A percentile compares a stretch with the other conserved stretches of the same genome.
Conservation (phyloP, 768 basidiomycete species). For the Hortiboletus flavorubellus region DNA sequence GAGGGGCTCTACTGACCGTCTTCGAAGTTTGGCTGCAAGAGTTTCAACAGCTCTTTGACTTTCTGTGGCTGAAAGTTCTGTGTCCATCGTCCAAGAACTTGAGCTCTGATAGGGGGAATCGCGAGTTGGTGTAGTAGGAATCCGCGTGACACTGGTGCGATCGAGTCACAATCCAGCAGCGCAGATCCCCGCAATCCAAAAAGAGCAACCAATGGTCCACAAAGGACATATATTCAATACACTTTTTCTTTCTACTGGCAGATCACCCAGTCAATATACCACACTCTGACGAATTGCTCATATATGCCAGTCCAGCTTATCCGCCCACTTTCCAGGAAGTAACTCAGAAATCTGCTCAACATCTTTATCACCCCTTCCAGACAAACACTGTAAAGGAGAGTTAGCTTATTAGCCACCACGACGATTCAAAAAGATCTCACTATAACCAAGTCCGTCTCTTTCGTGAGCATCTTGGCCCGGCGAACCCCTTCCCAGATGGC, state of each 20-base stretch:
- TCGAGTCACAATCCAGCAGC: conserved; percentile 16
- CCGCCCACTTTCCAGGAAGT: conserved; percentile 90
- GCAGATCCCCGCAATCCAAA: conserved; percentile 14
- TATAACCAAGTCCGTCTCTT: conserved; percentile 85
- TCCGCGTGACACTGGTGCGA: neutral
- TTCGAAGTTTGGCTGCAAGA: conserved; percentile 63
- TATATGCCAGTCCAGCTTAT: conserved; percentile 91
- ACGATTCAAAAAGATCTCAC: conserved; percentile 47
- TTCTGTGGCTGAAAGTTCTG: conserved; percentile 36
- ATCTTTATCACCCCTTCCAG: conserved; percentile 96
- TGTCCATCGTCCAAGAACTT: conserved; percentile 36
- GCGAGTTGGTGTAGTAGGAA: neutral
- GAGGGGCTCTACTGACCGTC: conserved; percentile 52
- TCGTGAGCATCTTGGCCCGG: conserved; percentile 78
- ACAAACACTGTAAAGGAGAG: conserved; percentile 62
- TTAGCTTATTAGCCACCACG: conserved; percentile 7
- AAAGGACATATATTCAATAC: neutral
- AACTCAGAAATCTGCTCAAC: conserved; percentile 95
- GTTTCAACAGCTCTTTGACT: conserved; percentile 63
- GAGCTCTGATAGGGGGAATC: neutral
- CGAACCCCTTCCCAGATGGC: conserved; percentile 92
- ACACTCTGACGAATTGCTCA: conserved; percentile 15
- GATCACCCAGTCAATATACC: too few species aligned
- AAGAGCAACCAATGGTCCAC: neutral
- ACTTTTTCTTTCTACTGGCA: neutral